Conservation (phyloP, 169 alveolate genomes). For the Eimeria acervulina region DNA sequence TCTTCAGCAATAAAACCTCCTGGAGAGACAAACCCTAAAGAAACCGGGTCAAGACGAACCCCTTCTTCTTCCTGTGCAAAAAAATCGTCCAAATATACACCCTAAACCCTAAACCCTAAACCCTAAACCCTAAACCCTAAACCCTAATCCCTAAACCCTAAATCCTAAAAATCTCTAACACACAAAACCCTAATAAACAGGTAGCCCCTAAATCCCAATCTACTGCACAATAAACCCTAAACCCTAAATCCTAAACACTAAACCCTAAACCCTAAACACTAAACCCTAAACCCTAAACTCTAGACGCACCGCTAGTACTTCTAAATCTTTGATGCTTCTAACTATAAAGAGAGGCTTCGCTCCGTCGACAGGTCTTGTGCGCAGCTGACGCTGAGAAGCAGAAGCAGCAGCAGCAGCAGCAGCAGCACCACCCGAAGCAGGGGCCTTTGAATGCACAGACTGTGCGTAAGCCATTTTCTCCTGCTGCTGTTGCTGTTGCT, state of each 20-base stretch:
- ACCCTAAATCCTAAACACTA: neutral
- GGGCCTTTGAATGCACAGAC: neutral
- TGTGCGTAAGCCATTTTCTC: conserved; percentile 30
- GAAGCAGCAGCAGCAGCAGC: neutral
- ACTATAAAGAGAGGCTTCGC: conserved; percentile 52
- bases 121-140: neutral
- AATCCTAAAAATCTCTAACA: no score
- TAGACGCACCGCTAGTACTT: conserved; percentile 74
- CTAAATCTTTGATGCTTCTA: conserved; percentile 42
- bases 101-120: neutral
- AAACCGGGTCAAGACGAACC: conserved; percentile 55
- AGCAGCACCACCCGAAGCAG: neutral
- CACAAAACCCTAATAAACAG: no score
- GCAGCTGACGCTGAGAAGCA: conserved; percentile 64
- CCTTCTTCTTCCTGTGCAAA: conserved; percentile 74
- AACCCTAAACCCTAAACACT: neutral
- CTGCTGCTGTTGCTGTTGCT: neutral
- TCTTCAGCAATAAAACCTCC: conserved; percentile 52
- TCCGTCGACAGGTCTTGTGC: conserved; percentile 71
- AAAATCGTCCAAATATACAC: no score
- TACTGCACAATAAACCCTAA: no score
- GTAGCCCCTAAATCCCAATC: no score
- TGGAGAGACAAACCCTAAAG: conserved; percentile 67
- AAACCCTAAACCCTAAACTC: no score
- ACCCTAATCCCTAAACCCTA: conserved; percentile 30